Evolutionary conservation across 768 basidiomycete genomes (phyloP).

Genomic region (Inosperma sp.): DNA sequence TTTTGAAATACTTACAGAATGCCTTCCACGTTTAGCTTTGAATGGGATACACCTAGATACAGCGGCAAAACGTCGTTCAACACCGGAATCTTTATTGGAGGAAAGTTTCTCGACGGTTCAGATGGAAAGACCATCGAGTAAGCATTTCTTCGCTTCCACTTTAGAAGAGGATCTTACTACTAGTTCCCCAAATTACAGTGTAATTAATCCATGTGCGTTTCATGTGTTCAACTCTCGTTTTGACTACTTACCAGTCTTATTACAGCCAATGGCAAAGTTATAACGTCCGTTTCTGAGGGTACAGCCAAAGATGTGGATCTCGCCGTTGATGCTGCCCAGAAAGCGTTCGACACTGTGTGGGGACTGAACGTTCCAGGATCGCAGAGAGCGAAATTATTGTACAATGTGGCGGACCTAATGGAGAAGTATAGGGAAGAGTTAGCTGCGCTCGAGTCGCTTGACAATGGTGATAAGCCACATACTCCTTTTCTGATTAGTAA

Average conservation of each 20-base stretch:
- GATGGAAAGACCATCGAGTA: slow-evolving; percentile 65
- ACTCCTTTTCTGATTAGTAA: neutral
- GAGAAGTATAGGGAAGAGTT: slow-evolving; percentile 58
- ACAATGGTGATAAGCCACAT: slow-evolving; percentile 65
- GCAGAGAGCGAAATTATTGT: slow-evolving; percentile 51
- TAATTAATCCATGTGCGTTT: slow-evolving; percentile 51
- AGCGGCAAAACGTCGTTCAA: slow-evolving; percentile 53
- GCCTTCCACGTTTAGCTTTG: slow-evolving; percentile 39
- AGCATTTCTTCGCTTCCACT: slow-evolving; percentile 22
- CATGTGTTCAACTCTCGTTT: slow-evolving; percentile 5
- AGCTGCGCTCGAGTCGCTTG: slow-evolving; percentile 68
- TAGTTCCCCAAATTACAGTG: slow-evolving; percentile 42
- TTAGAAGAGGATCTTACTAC: slow-evolving; percentile 26
- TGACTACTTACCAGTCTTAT: slow-evolving; percentile 36
- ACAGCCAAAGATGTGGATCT: slow-evolving; percentile 67
- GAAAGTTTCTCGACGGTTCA: slow-evolving; percentile 57
- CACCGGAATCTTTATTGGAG: slow-evolving; percentile 72
- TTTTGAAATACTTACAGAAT: slow-evolving; percentile 21
- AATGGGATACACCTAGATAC: slow-evolving; percentile 51
- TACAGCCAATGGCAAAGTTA: slow-evolving; percentile 58
- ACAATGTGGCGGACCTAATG: slow-evolving; percentile 61
- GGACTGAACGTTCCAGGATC: slow-evolving; percentile 55
- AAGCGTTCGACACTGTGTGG: slow-evolving; percentile 58
- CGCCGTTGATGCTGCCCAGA: slow-evolving; percentile 66
- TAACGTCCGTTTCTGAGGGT: slow-evolving; percentile 55